Base-by-base conservation (phyloP, 257 asterid species). In the Solanum clarkiae region DNA sequence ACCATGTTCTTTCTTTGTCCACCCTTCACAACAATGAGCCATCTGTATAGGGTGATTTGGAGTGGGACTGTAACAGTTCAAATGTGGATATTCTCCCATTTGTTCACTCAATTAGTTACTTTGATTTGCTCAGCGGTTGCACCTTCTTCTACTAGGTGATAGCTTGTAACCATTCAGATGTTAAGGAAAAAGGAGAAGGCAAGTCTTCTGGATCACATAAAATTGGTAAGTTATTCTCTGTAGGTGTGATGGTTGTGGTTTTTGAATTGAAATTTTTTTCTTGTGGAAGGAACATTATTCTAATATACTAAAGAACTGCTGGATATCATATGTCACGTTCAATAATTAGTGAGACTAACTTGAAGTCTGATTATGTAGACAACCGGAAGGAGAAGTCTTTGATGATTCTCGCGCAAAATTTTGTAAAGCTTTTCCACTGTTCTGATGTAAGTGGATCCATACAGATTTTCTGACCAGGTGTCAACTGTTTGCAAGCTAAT, bases 351-450 rank as follows among this genome's bases (percentile, higher is more conserved):
- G 65, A 79, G 65, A 79, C 49, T 79, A 87, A 62, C 77, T 66
- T 83, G 71, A 24, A 56, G 79, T 84, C 72, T 87, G 86, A 60
- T 84, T 86, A 77, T 86, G 32, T 83, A 92, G 97, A 91, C 77
- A 88, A 85, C 90, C 88, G 90, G 86, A 92, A 84, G 89, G 94
- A 91, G 80, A 90, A 91, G 87, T 92, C 95, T 57, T 68, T 92
- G 88, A 93, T 90, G 84, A 89, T 91, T 86, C 92, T 92, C 36
- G 81, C 97, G 7, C 89, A 90, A 85, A 92, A 91, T 91, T 93
- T 93, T 86, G 86, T 90, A 81, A 93, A 90, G 88, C 94, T 93
- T 88, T 91, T 93, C 83, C 93, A 91, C 55, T 90, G 94, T 86
- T 87, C 92, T 66, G 90, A 91, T 90, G 97, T 93, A 86, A 89